Evolutionary conservation across 805 yeast species (phyloP), one percentile per base, ranked within the genome.

Genomic region (Metschnikowia matae): DNA sequence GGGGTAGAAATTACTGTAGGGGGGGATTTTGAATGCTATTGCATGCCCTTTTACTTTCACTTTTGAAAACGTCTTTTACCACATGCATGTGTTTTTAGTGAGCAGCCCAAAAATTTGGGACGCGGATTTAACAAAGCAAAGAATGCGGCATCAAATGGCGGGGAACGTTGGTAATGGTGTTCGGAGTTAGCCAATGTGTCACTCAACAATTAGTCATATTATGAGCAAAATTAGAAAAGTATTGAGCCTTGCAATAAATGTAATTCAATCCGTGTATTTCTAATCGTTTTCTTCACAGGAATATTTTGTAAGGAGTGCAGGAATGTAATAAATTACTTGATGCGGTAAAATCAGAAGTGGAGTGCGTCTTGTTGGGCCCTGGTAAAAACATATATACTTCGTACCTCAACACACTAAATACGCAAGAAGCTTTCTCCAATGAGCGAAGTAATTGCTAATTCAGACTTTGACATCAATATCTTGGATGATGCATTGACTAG

Each of bases 1-100:
- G 80, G 51, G 96, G 91, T 1, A 74, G 96, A 54, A 86, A 85
- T 3, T 91, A 95, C 89, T 92, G 98, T 51, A 32, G 39, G n/a
- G 40, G 50, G 6, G 58, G 54, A 17, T 47, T 43, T 10, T 39
- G n/a, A 26, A 32, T 18, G n/a, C 23, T 5, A 20, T 15, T 26
- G 11, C 29, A 11, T 36, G 8, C 21, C n/a, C 21, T 11, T 36
- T 17, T 17, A 17, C 39, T 36, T 18, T 40, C 15, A 6, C 7
- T 40, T 18, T 17, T 29, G 17, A n/a, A 40, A 23, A 15, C 13
- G 11, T 40, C n/a, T 15, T 15, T 17, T 15, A 11, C 33, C 38
- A 33, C 38, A 43, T 43, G 38, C 38, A 43, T 15, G 38, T 33
- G 32, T 43, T 14, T 21, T n/a, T 20, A 14, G 44, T 40, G 20